A percentile compares a stretch with the other conserved stretches of the same genome.
Conservation (phyloP, 2,329 filamentous ascomycete genomes). For the Alternaria sp. region DNA sequence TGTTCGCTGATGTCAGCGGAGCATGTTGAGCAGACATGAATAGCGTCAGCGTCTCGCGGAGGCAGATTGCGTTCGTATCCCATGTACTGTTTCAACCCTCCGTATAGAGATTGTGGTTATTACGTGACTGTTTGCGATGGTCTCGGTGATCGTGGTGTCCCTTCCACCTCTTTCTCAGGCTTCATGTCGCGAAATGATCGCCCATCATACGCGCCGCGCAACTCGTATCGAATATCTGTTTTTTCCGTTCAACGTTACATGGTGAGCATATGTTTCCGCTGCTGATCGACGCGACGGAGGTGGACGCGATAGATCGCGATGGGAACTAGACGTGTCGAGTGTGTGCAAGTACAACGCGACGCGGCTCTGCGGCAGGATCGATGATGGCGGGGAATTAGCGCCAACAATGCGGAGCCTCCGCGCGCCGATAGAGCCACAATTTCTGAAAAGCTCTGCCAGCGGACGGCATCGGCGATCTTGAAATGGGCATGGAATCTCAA, state of each 20-base stretch:
- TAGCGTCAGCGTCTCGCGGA: neutral
- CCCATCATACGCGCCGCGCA: neutral
- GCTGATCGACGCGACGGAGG: neutral
- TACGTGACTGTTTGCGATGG: neutral
- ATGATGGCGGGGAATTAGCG: constrained; percentile 15
- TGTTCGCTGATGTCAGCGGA: constrained; percentile 1
- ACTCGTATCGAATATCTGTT: neutral
- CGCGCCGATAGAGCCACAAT: constrained; percentile 21
- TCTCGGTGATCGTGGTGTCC: neutral
- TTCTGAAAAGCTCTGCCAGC: constrained; percentile 14
- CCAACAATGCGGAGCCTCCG: constrained; percentile 19
- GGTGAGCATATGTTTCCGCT: neutral
- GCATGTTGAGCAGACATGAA: neutral
- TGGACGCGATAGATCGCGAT: neutral
- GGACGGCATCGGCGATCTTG: constrained; percentile 16
- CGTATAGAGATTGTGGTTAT: neutral
- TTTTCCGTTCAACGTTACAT: neutral
- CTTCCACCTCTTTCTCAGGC: neutral
- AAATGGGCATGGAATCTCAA: neutral
- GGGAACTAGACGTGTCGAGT: neutral
- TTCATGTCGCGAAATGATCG: neutral
- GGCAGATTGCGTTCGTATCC: neutral
- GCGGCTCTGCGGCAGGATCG: constrained; percentile 12
- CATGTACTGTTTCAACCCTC: neutral
- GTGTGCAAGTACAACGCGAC: neutral